Base-by-base conservation (phyloP, 345 rosid species). In the Iberis pinnata region DNA sequence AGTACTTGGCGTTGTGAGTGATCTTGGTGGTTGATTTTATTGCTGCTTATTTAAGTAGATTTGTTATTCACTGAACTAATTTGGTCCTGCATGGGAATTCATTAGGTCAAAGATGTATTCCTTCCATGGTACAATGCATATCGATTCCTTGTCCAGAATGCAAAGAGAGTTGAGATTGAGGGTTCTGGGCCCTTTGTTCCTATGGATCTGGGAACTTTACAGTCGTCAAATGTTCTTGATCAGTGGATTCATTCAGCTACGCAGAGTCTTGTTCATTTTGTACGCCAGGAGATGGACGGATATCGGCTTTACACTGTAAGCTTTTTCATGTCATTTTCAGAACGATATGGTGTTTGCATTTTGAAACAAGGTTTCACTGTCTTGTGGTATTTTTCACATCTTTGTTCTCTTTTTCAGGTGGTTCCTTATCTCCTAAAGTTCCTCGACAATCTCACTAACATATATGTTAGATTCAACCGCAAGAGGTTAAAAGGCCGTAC, bases 61-160 rank as follows among this genome's bases (percentile, higher is more conserved):
- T 40, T 39, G 13, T 24, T 63, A 36, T 43, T 37, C 1, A 10
- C 58, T 63, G 56, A 70, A 33, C 36, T n/a, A 33, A 37, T 55
- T 40, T 57, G 43, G 43, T 27, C 25, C 12, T 40, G 38, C 18
- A 60, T 55, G 68, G 43, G 16, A 33, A 40, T 42, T 49, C 56
- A 18, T 67, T 74, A 92, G 97, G 98, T 92, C 63, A 93, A 86
- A 75, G 99, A 88, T 73, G 97, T 93, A 42, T 88, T 93, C 74
- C 99, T 93, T 68, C 99, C 99, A 22, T 93, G 95, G 99, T 93
- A 93, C 73, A 93, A 93, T 79, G 99, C 99, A 8, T 86, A 83
- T 72, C 78, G 99, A 70, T 93, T 93, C 64, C 86, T 93, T 53
- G 95, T 93, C 56, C 99, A 93, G 77, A 93, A 93, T 70, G 89